These are phyloP conservation scores for Diaporthe sp. DNA, from an alignment of 2,329 filamentous ascomycete genomes.

Conservation along the genomic window DNA sequence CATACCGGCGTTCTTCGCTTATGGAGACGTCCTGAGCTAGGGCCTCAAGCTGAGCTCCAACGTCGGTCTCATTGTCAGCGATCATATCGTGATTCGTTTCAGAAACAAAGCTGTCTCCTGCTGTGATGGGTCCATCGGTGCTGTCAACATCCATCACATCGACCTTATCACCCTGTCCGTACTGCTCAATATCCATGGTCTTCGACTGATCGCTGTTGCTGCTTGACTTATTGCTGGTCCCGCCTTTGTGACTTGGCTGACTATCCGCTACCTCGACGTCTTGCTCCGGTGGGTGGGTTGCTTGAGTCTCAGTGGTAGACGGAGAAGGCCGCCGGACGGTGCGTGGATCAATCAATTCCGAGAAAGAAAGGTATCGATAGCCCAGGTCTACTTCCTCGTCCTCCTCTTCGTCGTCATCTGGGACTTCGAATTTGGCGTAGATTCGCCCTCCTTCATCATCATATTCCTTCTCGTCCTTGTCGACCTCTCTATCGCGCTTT, in stretches of 20 bases:
- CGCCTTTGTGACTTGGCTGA: conserved; percentile 20
- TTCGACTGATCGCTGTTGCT: conserved; percentile 42
- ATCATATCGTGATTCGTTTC: conserved; percentile 43
- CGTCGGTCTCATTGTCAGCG: not conserved
- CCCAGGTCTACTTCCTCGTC: conserved; percentile 72
- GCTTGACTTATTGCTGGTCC: not conserved
- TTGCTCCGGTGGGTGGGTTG: not conserved
- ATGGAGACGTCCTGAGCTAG: conserved; percentile 45
- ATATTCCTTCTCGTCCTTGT: conserved; percentile 69
- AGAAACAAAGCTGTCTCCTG: conserved; percentile 45
- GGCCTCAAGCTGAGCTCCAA: conserved; percentile 30
- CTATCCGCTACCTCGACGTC: conserved; percentile 36
- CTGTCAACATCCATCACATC: conserved; percentile 16
- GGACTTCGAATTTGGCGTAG: conserved; percentile 85
- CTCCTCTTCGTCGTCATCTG: conserved; percentile 69
- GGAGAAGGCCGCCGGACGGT: conserved; percentile 65
- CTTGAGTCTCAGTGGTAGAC: not conserved
- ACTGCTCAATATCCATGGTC: conserved; percentile 11
- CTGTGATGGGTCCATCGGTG: conserved; percentile 11
- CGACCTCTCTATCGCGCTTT: conserved; percentile 73
- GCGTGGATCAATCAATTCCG: conserved; percentile 77
- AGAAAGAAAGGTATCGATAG: conserved; percentile 70
- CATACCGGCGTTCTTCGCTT: conserved; percentile 51
- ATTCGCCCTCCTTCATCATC: conserved; percentile 78
- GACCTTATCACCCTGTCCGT: conserved; percentile 3